Evolutionary conservation across 345 rosid species (phyloP).

Genomic region (Aquilaria yunnanensis): DNA sequence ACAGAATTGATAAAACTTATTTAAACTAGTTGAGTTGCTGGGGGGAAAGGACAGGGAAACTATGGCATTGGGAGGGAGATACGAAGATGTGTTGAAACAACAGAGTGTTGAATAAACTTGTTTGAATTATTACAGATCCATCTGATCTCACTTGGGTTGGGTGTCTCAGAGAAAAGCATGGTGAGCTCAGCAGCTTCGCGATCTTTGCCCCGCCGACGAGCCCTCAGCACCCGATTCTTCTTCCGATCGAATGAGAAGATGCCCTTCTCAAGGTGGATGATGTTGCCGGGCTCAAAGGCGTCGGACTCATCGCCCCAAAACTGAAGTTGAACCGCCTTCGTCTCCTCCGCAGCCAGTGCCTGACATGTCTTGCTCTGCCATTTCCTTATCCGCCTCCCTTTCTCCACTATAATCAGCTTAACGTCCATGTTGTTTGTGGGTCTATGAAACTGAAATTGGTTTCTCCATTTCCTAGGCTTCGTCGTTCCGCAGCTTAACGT

Average conservation of each 20-base stretch:
- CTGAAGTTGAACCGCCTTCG: slow-evolving; percentile 66
- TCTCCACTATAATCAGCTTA: slow-evolving; percentile 54
- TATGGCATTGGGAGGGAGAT: slow-evolving; percentile 40
- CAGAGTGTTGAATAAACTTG: slow-evolving; percentile 38
- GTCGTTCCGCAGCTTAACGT: too few species aligned
- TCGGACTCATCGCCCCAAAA: slow-evolving; percentile 75
- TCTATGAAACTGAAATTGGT: too few species aligned
- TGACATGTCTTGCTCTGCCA: slow-evolving; percentile 44
- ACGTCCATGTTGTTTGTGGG: slow-evolving; percentile 50
- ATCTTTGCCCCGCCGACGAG: slow-evolving; percentile 53
- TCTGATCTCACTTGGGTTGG: slow-evolving; percentile 65
- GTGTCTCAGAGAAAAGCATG: slow-evolving; percentile 63
- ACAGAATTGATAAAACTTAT: too few species aligned
- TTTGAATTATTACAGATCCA: slow-evolving; percentile 51
- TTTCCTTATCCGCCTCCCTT: slow-evolving; percentile 20
- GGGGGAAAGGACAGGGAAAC: too few species aligned
- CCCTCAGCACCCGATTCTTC: slow-evolving; percentile 39
- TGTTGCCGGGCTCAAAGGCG: slow-evolving; percentile 53
- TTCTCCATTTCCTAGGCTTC: too few species aligned
- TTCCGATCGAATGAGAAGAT: slow-evolving; percentile 61
- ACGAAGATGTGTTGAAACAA: slow-evolving; percentile 49
- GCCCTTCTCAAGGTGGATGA: slow-evolving; percentile 42
- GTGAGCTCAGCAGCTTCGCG: slow-evolving; percentile 57
- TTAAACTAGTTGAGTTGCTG: too few species aligned
- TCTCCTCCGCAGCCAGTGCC: slow-evolving; percentile 64